phyloP scores from a whole-genome alignment of 768 basidiomycete genomes.

The Mycena alexandri region DNA sequence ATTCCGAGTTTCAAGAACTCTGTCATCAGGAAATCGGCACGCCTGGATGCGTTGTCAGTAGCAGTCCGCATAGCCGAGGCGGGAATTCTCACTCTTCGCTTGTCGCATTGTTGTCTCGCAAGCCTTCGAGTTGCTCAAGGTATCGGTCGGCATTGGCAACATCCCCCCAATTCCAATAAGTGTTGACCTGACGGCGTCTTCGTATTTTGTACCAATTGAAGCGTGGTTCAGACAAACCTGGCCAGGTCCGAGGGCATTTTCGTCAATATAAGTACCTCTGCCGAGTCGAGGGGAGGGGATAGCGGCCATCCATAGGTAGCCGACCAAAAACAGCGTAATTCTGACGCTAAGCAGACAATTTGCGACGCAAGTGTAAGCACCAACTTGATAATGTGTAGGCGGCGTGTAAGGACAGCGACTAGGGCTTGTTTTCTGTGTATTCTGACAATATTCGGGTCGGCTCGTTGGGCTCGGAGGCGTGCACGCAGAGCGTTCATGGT shows the following conservation, averaged over 20 bases:
- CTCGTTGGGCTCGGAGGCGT: conserved; percentile 24
- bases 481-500: conserved; percentile 29
- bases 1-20: conserved; percentile 86
- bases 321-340: conserved; percentile 67
- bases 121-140: conserved; percentile 73
- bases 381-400: conserved; percentile 49
- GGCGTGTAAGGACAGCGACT: conserved; percentile 22
- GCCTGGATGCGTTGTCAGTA: conserved; percentile 57
- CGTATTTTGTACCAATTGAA: not conserved
- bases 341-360: conserved; percentile 52
- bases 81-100: conserved; percentile 79
- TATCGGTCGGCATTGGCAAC: conserved; percentile 90
- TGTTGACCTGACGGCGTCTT: conserved; percentile 74
- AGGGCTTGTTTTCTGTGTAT: conserved; percentile 28
- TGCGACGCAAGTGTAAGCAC: conserved; percentile 18
- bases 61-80: not conserved
- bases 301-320: conserved; percentile 87
- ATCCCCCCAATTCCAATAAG: conserved; percentile 92
- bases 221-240: conserved; percentile 65
- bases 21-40: conserved; percentile 68
- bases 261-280: conserved; percentile 86
- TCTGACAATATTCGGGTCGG: conserved; percentile 34
- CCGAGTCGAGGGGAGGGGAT: conserved; percentile 78
- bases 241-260: conserved; percentile 94
- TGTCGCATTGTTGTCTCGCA: conserved; percentile 74